Conservation (phyloP, 2,329 filamentous ascomycete species). For the Pseudophaeomoniella oleicola region DNA sequence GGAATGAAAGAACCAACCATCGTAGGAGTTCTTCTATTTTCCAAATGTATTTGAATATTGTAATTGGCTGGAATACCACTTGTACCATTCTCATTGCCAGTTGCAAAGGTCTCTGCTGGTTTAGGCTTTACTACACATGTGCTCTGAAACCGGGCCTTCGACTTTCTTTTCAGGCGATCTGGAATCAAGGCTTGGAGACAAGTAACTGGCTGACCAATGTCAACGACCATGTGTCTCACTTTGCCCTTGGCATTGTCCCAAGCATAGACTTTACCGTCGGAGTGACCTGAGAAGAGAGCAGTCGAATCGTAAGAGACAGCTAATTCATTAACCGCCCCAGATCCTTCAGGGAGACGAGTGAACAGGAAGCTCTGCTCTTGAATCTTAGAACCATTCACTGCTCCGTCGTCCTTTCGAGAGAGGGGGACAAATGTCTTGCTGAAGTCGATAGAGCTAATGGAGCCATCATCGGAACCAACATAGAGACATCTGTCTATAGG, state of each 20-base stretch:
- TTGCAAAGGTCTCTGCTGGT: slow-evolving; percentile 23
- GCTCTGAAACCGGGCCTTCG: slow-evolving; percentile 32
- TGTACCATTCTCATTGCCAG: slow-evolving; percentile 17
- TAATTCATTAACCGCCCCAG: slow-evolving; percentile 52
- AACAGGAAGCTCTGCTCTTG: slow-evolving; percentile 16
- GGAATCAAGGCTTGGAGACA: slow-evolving; percentile 64
- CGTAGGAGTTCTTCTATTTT: slow-evolving; percentile 5
- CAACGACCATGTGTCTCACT: slow-evolving; percentile 51
- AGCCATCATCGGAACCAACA: slow-evolving; percentile 65
- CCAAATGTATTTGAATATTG: slow-evolving; percentile 13
- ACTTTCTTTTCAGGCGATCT: slow-evolving; percentile 27
- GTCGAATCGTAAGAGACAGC: slow-evolving; percentile 72
- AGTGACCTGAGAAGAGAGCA: slow-evolving; percentile 64
- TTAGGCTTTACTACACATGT: slow-evolving; percentile 62
- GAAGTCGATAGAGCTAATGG: slow-evolving; percentile 67
- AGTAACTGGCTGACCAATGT: slow-evolving; percentile 67
- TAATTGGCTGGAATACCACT: slow-evolving; percentile 25
- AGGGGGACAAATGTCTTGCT: slow-evolving; percentile 33
- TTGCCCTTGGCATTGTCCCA: slow-evolving; percentile 67
- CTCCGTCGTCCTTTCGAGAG: slow-evolving; percentile 9
- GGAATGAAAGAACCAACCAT: slow-evolving; percentile 19
- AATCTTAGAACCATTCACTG: slow-evolving; percentile 11
- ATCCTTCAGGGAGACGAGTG: slow-evolving; percentile 23
- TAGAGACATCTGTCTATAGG: slow-evolving; percentile 73
- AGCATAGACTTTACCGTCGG: slow-evolving; percentile 58